A percentile compares a stretch with the other conserved stretches of the same genome.
Evolutionary conservation across 208 protist genomes (phyloP).

Genomic region (Leishmania gerbilli): DNA sequence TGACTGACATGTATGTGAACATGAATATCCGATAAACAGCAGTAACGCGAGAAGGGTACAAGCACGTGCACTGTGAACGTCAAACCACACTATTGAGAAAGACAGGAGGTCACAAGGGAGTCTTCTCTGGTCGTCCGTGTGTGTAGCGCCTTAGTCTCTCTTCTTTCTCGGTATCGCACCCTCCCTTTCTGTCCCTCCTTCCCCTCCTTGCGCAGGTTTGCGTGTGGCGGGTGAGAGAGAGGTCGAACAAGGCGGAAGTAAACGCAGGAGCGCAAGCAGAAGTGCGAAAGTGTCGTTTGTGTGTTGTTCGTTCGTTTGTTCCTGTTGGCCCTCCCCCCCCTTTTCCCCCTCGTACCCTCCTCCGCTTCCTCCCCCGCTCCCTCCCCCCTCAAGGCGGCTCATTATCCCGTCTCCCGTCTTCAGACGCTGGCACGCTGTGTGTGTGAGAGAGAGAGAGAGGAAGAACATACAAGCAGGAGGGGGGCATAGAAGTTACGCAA

Average conservation of each 20-base stretch:
- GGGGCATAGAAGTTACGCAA: neutral
- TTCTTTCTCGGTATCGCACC: neutral
- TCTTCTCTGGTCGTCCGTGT: neutral
- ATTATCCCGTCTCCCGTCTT: neutral
- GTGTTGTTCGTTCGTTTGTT: neutral
- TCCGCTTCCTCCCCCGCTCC: neutral
- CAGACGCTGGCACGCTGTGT: neutral
- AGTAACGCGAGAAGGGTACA: conserved; percentile 1
- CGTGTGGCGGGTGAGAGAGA: neutral
- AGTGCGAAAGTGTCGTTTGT: neutral
- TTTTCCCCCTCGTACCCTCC: neutral
- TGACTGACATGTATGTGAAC: neutral
- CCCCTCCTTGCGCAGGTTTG: neutral
- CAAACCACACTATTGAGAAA: neutral
- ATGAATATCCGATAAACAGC: neutral
- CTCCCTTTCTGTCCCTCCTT: neutral
- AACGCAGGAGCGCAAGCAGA: neutral
- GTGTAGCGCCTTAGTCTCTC: neutral
- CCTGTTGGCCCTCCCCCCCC: neutral
- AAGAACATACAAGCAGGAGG: neutral
- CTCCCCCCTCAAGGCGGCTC: too few relatives aligned
- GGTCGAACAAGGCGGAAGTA: neutral
- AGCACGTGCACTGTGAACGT: neutral
- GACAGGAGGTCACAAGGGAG: neutral
- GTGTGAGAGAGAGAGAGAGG: too few relatives aligned